Evolutionary conservation across 805 yeast genomes (phyloP), one percentile per base, ranked within the genome.

Genomic region (Wickerhamomyces ciferrii): DNA sequence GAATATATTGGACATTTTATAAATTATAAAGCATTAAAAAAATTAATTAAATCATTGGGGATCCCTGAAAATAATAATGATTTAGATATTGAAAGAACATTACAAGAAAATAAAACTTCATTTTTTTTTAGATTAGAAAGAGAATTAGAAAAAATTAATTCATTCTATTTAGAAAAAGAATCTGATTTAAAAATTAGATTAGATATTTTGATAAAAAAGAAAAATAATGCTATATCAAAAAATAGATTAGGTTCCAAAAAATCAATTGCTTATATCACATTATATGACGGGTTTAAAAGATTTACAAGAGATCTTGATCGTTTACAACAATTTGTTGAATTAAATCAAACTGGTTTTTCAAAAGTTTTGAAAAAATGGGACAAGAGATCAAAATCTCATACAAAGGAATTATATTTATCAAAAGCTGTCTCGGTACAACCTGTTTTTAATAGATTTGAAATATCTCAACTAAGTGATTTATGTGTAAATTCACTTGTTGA

Each of bases 361-460:
- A 94, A 94, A 67, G 97, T 89, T 25, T 77, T 94, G 58, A 94
- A 94, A 65, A 94, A 94, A 69, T 94, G 99, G 99, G 99, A 94
- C 67, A 94, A 94, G 66, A 74, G 97, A 51, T 89, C 97, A 20
- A 90, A 92, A 59, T 87, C 96, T 3, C 96, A 88, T 55, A 90
- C 97, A 7, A 90, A 91, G 60, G 99, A 94, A 62, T 73, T 94
- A 43, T 94, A 91, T 62, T 74, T 94, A 42, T 82, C 89, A 27
- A 85, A 97, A 0, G 97, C 97, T 0, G 96, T 94, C 14, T 89
- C 88, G 50, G 96, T 94, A 6, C 99, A 94, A 65, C 98, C 99
- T 0, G 95, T 92, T 13, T 94, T 94, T 68, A 96, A 94, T 59
- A 79, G 95, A 51, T 84, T 86, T 52, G 92, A 87, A 56, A 85